Evolutionary conservation across 805 yeast genomes (phyloP).

Genomic region (Saccharomyces eubayanus): DNA sequence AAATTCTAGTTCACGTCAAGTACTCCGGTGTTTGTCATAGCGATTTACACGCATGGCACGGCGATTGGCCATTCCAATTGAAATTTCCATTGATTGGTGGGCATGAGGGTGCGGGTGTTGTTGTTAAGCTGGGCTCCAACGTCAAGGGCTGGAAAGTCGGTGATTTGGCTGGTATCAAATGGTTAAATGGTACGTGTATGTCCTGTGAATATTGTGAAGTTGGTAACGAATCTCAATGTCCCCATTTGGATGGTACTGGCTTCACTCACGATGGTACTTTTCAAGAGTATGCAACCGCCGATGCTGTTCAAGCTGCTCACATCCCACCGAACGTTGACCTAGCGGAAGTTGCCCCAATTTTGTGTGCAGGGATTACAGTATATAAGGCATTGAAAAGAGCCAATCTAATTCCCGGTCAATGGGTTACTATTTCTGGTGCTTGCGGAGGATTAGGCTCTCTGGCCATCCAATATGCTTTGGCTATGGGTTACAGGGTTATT

Average conservation of each 20-base stretch:
- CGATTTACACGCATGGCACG: constrained; percentile 67
- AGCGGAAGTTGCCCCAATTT: constrained; percentile 50
- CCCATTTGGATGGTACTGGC: constrained; percentile 61
- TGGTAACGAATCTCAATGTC: constrained; percentile 57
- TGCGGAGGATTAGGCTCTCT: constrained; percentile 76
- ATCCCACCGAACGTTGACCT: constrained; percentile 49
- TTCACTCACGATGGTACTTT: constrained; percentile 65
- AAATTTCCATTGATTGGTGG: constrained; percentile 61
- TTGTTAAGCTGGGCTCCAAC: constrained; percentile 52
- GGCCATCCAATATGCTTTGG: constrained; percentile 67
- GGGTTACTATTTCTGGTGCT: constrained; percentile 72
- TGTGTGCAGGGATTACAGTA: constrained; percentile 63
- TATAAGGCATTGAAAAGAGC: constrained; percentile 63
- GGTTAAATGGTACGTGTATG: constrained; percentile 63
- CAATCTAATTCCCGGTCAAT: constrained; percentile 51
- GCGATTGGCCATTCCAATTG: constrained; percentile 58
- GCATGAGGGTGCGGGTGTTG: constrained; percentile 69
- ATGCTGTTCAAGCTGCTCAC: constrained; percentile 54
- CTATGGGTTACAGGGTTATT: constrained; percentile 64
- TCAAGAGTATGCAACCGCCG: constrained; percentile 61
- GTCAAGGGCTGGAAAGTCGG: constrained; percentile 56
- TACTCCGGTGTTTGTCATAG: constrained; percentile 73
- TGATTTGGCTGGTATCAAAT: constrained; percentile 59
- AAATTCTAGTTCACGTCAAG: constrained; percentile 55
- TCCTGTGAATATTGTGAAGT: constrained; percentile 55